These are phyloP conservation scores for Talaromyces ruber DNA, from an alignment of 495 filamentous ascomycete genomes.

Conservation along the genomic window DNA sequence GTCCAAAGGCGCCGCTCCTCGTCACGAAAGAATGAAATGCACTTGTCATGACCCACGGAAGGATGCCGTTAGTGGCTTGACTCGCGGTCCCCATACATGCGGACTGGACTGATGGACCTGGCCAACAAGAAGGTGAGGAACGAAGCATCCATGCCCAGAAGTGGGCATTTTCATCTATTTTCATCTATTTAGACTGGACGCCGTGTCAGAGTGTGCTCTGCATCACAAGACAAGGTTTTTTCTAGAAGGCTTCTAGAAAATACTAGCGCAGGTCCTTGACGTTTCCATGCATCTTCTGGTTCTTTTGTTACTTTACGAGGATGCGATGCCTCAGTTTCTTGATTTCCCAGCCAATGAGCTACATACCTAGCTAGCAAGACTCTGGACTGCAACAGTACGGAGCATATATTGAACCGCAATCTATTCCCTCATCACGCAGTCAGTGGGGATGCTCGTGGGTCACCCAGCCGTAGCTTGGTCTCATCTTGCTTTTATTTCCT, in stretches of 20 bases:
- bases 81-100: not conserved
- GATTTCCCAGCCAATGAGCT: not conserved
- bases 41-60: not conserved
- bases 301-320: not conserved
- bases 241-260: constrained; percentile 4
- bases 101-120: not conserved
- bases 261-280: not conserved
- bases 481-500: not conserved
- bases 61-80: not conserved
- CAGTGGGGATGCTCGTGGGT: not conserved
- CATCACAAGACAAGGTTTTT: not conserved
- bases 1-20: not conserved
- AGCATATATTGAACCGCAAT: not conserved
- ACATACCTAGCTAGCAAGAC: too few species aligned
- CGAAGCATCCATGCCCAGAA: not conserved
- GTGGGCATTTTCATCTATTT: not conserved
- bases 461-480: not conserved
- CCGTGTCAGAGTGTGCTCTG: not conserved
- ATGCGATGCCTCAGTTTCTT: not conserved
- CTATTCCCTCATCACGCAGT: not conserved
- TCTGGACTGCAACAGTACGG: not conserved
- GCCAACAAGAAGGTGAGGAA: not conserved
- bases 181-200: not conserved
- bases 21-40: not conserved
- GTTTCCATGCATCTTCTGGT: not conserved